Evolutionary conservation across 1,284 basidiomycete species (phyloP).

Genomic region (Ustilago hordei): DNA sequence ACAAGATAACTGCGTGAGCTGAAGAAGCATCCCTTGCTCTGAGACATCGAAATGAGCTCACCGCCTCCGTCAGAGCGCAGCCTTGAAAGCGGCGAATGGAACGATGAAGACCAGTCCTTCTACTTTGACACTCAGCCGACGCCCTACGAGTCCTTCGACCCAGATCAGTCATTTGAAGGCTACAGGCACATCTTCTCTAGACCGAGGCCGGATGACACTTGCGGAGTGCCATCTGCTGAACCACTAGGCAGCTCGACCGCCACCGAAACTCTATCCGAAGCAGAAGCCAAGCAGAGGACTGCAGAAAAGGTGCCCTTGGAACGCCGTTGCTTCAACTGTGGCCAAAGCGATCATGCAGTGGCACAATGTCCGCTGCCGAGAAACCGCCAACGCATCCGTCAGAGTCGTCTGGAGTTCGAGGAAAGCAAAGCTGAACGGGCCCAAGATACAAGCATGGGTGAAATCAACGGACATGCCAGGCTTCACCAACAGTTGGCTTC

Average conservation of each 20-base stretch:
- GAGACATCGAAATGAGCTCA: slow-evolving; percentile 12
- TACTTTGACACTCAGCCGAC: slow-evolving; percentile 35
- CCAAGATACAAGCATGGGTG: slow-evolving; percentile 6
- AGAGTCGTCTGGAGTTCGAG: slow-evolving; percentile 23
- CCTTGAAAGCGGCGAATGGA: slow-evolving; percentile 37
- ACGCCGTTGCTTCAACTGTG: slow-evolving; percentile 36
- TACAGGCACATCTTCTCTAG: slow-evolving; percentile 23
- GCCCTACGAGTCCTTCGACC: slow-evolving; percentile 32
- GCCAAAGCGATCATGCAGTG: slow-evolving; percentile 22
- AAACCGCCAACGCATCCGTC: slow-evolving; percentile 28
- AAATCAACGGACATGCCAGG: slow-evolving; percentile 20
- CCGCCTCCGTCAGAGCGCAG: slow-evolving; percentile 19
- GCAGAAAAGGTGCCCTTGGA: not conserved
- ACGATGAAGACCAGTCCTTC: slow-evolving; percentile 28
- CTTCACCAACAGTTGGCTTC: slow-evolving; percentile 36
- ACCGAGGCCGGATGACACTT: not conserved
- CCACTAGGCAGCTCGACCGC: not conserved
- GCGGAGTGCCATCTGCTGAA: not conserved
- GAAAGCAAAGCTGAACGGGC: slow-evolving; percentile 15
- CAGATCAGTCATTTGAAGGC: slow-evolving; percentile 40
- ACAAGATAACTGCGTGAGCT: not conserved
- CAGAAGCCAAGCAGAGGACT: not conserved
- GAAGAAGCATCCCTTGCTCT: not conserved
- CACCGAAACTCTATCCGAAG: not conserved
- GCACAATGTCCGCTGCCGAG: slow-evolving; percentile 17